phyloP scores from a whole-genome alignment of 495 filamentous ascomycete species.

The Cairneyella variabilis region DNA sequence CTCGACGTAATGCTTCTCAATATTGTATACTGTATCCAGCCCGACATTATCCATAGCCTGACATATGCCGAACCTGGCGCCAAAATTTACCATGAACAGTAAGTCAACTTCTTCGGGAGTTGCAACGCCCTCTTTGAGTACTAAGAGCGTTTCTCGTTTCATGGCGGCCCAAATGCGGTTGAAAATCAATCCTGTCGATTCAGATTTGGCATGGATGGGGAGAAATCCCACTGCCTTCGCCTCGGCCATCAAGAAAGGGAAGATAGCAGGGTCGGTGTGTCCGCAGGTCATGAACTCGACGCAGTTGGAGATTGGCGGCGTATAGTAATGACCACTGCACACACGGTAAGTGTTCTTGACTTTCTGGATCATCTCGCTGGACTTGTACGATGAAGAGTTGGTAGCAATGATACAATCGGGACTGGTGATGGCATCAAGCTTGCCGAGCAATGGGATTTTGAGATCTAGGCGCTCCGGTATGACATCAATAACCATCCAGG shows the following conservation, averaged over 20 bases:
- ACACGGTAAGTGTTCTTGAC: conserved; percentile 23
- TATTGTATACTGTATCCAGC: too few species aligned
- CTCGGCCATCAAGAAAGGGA: conserved; percentile 38
- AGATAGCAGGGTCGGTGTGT: conserved; percentile 36
- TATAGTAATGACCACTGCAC: conserved; percentile 50
- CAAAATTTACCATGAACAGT: conserved; percentile 43
- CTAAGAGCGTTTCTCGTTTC: conserved; percentile 47
- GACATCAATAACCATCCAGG: conserved; percentile 29
- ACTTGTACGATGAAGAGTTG: conserved; percentile 48
- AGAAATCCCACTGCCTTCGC: conserved; percentile 40
- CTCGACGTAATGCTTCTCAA: too few species aligned
- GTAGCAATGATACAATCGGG: conserved; percentile 48
- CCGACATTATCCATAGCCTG: conserved; percentile 47
- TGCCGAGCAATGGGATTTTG: conserved; percentile 45
- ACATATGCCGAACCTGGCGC: conserved; percentile 41
- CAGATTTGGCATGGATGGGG: conserved; percentile 37
- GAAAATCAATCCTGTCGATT: conserved; percentile 55
- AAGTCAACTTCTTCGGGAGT: conserved; percentile 38
- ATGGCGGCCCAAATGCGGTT: conserved; percentile 56
- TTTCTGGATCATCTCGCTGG: conserved; percentile 20
- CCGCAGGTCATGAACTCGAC: conserved; percentile 57
- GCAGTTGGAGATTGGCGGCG: conserved; percentile 43
- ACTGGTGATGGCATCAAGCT: conserved; percentile 39
- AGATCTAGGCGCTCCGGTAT: conserved; percentile 45
- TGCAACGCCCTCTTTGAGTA: conserved; percentile 46